Evolutionary conservation across 129 eudicot genomes (phyloP), one percentile per base, ranked within the genome.

Genomic region (Lactuca sativa): DNA sequence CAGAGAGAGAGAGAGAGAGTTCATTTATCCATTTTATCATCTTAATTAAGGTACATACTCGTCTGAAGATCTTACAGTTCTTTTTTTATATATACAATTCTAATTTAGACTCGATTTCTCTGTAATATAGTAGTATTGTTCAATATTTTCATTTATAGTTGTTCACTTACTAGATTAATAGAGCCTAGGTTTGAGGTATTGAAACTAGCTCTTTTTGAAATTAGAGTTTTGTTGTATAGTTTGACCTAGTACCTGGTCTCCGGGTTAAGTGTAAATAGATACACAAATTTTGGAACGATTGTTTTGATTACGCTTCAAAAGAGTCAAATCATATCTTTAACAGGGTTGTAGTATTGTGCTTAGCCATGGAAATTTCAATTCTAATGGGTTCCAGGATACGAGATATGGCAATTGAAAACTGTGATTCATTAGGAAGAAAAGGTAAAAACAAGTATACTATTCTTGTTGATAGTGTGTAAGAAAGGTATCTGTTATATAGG

Each of bases 281-380:
- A 43, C 13, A 14, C 12, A 51, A 51, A 44, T 44, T 7, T 17
- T 43, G 9, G 48, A 43, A 41, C 11, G 17, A 64, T 64, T 44
- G 18, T 25, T 44, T 41, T 43, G 56, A 21, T 43, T 18, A 43
- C 43, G 37, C 55, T 64, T 41, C 37, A 25, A 56, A 18, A 44
- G 33, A 44, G 56, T 43, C 68, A 40, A 63, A 41, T 63, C 68
- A 63, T 40, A 63, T 41, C 68, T 63, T 37, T 63, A 40, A 63
- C 17, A 21, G 17, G 63, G 55, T 63, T 63, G 6, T 38, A 62
- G 25, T 36, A 34, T 36, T 48, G 5, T 55, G 59, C 8, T 54
- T 54, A 54, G 30, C 44, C 49, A 15, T 41, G 33, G 51, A 62
- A 67, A 67, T 53, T 67, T 34, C 13, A 17, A 67, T 67, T 53